Evolutionary conservation across 176 grass and related monocot genomes (phyloP).

Genomic region (Aegilops umbellulata): DNA sequence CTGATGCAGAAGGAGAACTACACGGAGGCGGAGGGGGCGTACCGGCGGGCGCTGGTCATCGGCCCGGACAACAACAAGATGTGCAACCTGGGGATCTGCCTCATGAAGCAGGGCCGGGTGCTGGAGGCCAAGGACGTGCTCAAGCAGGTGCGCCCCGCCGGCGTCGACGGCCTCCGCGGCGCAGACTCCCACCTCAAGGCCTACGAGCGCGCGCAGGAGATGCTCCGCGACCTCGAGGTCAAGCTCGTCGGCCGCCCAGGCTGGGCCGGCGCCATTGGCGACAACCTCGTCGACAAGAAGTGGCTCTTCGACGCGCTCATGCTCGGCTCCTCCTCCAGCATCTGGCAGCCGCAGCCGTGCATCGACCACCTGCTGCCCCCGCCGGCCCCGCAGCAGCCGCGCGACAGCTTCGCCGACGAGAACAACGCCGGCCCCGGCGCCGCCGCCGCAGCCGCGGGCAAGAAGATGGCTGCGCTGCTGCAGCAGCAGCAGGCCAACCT

Average conservation of each 20-base stretch:
- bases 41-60: conserved; percentile 71
- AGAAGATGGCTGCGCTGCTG: not conserved
- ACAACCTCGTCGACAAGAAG: conserved; percentile 38
- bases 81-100: conserved; percentile 97
- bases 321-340: conserved; percentile 59
- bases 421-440: conserved; percentile 13
- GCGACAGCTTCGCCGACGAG: conserved; percentile 62
- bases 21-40: conserved; percentile 81
- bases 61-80: conserved; percentile 96
- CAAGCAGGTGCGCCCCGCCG: conserved; percentile 77
- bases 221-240: conserved; percentile 85
- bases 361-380: conserved; percentile 54
- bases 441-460: not conserved
- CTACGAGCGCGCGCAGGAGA: conserved; percentile 87
- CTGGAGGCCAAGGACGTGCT: conserved; percentile 90
- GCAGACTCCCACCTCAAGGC: conserved; percentile 95
- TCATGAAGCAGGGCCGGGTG: conserved; percentile 87
- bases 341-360: conserved; percentile 97
- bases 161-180: conserved; percentile 69
- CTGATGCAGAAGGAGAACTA: conserved; percentile 99
- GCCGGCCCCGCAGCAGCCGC: conserved; percentile 25
- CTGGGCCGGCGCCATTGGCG: not conserved
- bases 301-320: conserved; percentile 86
- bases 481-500: conserved; percentile 40
- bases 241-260: conserved; percentile 48